These are phyloP conservation scores for Omphalotus guepiniiformis DNA, from an alignment of 768 basidiomycete species.

Conservation along the genomic window DNA sequence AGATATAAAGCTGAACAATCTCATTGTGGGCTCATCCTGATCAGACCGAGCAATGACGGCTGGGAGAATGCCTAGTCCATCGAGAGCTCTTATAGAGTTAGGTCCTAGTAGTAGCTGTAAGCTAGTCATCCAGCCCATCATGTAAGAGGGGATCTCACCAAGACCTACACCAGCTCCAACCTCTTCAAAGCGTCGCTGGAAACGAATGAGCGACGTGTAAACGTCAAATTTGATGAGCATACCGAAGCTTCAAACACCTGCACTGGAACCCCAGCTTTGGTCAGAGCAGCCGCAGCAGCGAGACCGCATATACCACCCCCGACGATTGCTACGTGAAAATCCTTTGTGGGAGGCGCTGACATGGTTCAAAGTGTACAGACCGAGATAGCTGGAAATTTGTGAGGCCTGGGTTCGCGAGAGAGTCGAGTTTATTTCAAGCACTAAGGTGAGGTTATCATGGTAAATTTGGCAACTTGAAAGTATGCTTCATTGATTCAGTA, in stretches of 20 bases:
- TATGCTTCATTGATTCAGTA: no score
- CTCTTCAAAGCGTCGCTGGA: constrained; percentile 44
- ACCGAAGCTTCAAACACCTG: constrained; percentile 54
- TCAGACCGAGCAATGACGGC: constrained; percentile 35
- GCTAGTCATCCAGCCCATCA: not conserved
- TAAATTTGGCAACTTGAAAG: no score
- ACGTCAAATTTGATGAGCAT: constrained; percentile 11
- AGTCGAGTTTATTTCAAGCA: no score
- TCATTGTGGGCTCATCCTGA: constrained; percentile 24
- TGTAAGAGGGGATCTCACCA: constrained; percentile 24
- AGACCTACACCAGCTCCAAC: constrained; percentile 54
- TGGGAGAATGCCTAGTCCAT: constrained; percentile 40
- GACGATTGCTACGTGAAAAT: constrained; percentile 47
- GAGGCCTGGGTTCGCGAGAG: no score
- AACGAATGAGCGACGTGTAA: not conserved
- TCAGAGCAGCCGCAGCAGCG: constrained; percentile 41
- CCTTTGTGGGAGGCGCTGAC: constrained; percentile 21
- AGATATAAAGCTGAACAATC: constrained; percentile 37
- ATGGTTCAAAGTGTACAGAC: no score
- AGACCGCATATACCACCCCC: constrained; percentile 56
- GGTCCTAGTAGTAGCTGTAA: constrained; percentile 30
- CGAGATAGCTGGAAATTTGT: no score
- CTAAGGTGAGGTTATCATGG: no score
- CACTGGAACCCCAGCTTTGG: constrained; percentile 37
- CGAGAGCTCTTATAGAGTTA: constrained; percentile 44